phyloP scores from a whole-genome alignment of 306 rosid species.

The Quercus wislizeni region DNA sequence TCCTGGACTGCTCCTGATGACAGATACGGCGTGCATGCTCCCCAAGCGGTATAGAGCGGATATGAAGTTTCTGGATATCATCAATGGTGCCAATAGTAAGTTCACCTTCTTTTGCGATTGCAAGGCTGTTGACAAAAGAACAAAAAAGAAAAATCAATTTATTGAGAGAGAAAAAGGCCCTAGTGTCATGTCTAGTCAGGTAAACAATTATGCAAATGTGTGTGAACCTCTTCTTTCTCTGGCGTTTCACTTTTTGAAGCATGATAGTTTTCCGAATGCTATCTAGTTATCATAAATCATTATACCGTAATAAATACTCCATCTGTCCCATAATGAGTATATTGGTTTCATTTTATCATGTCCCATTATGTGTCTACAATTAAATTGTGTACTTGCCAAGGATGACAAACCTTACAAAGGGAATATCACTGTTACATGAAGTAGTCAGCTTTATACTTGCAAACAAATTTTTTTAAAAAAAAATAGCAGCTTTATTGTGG shows the following conservation, averaged over 20 bases:
- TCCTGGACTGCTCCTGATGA: constrained; percentile 98
- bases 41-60: constrained; percentile 91
- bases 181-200: not conserved
- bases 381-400: not conserved
- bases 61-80: constrained; percentile 97
- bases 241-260: not conserved
- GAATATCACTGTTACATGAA: too few relatives aligned
- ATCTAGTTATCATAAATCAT: not conserved
- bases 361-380: not conserved
- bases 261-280: not conserved
- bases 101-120: constrained; percentile 97
- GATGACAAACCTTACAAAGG: not conserved
- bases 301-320: not conserved
- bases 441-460: too few relatives aligned
- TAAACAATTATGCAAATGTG: not conserved
- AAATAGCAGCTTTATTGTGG: too few relatives aligned
- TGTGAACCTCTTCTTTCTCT: not conserved
- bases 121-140: constrained; percentile 56
- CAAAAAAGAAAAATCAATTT: not conserved
- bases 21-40: constrained; percentile 94
- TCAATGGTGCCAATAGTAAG: constrained; percentile 98
- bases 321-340: not conserved
- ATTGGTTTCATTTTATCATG: too few relatives aligned
- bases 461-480: too few relatives aligned
- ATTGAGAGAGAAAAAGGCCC: not conserved